Base-by-base conservation (phyloP, 495 filamentous ascomycete genomes). In the Tricharina praecox region DNA sequence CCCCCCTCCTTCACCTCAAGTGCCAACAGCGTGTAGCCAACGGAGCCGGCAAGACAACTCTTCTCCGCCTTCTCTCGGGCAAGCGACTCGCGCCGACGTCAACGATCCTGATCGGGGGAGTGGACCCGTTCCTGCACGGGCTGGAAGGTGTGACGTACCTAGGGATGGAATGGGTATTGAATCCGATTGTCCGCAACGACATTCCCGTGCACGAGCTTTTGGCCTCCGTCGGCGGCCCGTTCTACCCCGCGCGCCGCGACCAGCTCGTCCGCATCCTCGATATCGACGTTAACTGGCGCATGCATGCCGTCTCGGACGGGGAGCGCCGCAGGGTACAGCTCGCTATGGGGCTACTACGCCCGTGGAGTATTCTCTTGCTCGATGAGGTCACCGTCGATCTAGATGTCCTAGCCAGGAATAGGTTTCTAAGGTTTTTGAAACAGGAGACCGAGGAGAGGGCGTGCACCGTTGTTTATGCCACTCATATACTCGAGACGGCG, bases 361-460 rank as follows among this genome's bases (percentile, higher is more conserved):
- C 90, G 4, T 99, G 90, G 90, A 73, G 71, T 23, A 78, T 95
- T 3, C 64, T 99, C 33, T 67, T 99, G 53, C 71, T 99, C 13
- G 90, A 99, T 59, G 90, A 99, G 67, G 90, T 99, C 53, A 99
- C 90, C 1, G 92, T 99, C 3, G 90, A 99, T 62, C 62, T 99
- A 50, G 90, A 99, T 55, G 69, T 99, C 23, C 70, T 95, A 49
- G 81, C 74, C 24, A 70, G 90, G 10, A 73, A 73, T 49, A 79
- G 85, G 54, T 99, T 99, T 62, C 68, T 99, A n/a, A 63, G 67
- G 2, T 99, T 85, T 61, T 60, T 99, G 58, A 82, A 84, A 60
- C 69, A 70, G 18, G 90, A 99, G 72, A 95, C 90, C 0, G 80
- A 86, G 67, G 66, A 56, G 4, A 66, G 92, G 39, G 64, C 73